Evolutionary conservation across 202 grass and related monocot species (phyloP), one percentile per base, ranked within the genome.

Genomic region (Cymbopogon flexuosus): DNA sequence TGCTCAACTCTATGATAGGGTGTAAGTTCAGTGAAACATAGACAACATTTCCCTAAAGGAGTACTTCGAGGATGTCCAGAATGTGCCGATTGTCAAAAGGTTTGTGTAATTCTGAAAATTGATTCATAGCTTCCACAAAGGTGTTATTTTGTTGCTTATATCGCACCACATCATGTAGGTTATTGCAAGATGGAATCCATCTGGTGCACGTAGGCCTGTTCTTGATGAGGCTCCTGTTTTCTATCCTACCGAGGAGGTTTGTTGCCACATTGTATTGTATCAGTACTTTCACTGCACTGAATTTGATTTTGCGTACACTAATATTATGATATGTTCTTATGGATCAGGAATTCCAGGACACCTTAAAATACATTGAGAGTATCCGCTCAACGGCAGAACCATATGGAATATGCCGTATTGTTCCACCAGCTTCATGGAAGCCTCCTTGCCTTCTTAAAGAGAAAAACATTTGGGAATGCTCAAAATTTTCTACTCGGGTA

Each of bases 381-480:
- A 93, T 97, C 84, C 84, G 92, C 13, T 79, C 79, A 79, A 79
- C 51, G 9, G 92, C 92, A 61, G 92, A 94, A 71, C 82, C 82
- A 29, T 94, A 91, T 89, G 95, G 95, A 57, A 94, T 98, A 70
- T 94, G 92, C 39, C 90, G 95, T 64, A 98, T 98, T 46, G 92
- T 98, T 88, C 92, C 92, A 57, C 95, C 95, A 66, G 65, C 89
- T 86, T 86, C 90, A 8, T 98, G 95, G 95, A 94, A 83, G 72
- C 95, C 95, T 7, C 84, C 95, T 33, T 98, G 90, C 75, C 84
- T 84, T 85, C 90, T 97, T 58, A 94, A 94, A 87, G 84, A 85
- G 41, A 93, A 88, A 73, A 87, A 40, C 34, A 82, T 87, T 49
- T 98, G 92, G 92, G 81, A 88, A 80, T 88, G 77, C 66, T 94